These are phyloP conservation scores for Daldinia decipiens DNA, from an alignment of 495 filamentous ascomycete genomes.

Conservation along the genomic window DNA sequence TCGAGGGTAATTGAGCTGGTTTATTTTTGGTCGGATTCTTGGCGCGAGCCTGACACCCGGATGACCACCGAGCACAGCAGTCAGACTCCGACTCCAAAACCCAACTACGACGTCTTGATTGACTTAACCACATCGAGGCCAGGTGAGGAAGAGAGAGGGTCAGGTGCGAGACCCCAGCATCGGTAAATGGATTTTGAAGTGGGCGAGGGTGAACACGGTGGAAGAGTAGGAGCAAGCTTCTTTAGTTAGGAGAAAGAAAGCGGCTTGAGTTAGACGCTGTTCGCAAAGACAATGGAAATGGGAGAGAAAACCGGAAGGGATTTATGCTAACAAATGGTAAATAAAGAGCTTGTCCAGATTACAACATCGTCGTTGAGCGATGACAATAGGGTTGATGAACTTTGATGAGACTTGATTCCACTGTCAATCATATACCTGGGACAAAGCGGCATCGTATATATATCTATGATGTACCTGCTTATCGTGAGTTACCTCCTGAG, in stretches of 20 bases:
- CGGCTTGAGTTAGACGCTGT: background rate
- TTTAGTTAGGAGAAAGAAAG: background rate
- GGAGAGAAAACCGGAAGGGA: background rate
- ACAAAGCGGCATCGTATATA: too few species aligned
- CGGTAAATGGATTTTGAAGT: conserved; percentile 10
- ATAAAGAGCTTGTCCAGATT: background rate
- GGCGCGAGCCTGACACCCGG: conserved; percentile 24
- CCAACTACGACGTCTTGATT: conserved; percentile 4
- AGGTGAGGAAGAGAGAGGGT: conserved; percentile 8
- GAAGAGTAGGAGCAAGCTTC: background rate
- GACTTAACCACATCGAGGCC: conserved; percentile 5
- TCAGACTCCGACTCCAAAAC: conserved; percentile 12
- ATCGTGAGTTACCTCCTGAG: too few species aligned
- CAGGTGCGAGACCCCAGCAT: conserved; percentile 10
- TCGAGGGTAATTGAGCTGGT: conserved; percentile 20
- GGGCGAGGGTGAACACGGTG: background rate
- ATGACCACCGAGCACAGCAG: conserved; percentile 11
- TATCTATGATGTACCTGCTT: too few species aligned
- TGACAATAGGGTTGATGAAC: background rate
- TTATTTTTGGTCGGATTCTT: conserved; percentile 26
- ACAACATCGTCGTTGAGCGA: background rate
- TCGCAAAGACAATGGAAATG: background rate
- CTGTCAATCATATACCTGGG: too few species aligned
- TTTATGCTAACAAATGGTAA: background rate
- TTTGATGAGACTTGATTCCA: too few species aligned